A percentile compares a stretch with the other conserved stretches of the same genome.
Evolutionary conservation across 345 rosid species (phyloP).

Genomic region (Salix arbutifolia): DNA sequence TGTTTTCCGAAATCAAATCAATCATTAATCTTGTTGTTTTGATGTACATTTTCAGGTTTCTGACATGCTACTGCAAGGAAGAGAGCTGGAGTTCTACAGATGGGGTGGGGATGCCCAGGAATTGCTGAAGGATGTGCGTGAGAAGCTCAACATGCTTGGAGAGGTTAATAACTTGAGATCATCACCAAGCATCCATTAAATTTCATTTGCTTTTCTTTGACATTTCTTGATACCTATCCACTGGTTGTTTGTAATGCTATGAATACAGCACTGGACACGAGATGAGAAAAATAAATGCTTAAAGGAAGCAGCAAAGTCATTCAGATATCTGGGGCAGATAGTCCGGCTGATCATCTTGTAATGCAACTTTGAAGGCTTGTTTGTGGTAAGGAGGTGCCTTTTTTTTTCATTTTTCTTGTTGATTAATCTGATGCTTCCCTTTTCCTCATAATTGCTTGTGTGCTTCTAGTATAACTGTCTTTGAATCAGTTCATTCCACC

Average conservation of each 20-base stretch:
- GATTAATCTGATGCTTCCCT: neutral
- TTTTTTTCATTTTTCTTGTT: neutral
- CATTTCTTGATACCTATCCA: constrained; percentile 13
- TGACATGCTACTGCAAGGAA: constrained; percentile 60
- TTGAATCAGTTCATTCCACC: neutral
- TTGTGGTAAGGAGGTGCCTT: constrained; percentile 4
- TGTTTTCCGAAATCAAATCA: neutral
- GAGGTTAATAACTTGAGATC: constrained; percentile 47
- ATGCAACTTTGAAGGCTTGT: constrained; percentile 3
- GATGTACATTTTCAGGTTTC: constrained; percentile 51
- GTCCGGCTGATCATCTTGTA: constrained; percentile 66
- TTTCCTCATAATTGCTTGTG: neutral
- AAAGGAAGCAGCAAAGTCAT: constrained; percentile 72
- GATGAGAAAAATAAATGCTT: constrained; percentile 76
- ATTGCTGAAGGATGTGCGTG: constrained; percentile 58
- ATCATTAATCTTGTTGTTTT: neutral
- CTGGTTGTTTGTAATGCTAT: neutral
- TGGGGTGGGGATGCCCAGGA: constrained; percentile 66
- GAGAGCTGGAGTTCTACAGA: constrained; percentile 57
- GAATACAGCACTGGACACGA: constrained; percentile 78
- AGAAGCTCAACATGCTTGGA: constrained; percentile 77
- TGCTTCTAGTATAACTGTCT: neutral
- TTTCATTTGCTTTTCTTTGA: constrained; percentile 10
- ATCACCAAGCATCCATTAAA: constrained; percentile 1
- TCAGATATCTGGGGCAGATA: constrained; percentile 73